Percentiles rank a stretch among this genome's conserved stretches.
phyloP scores from a whole-genome alignment of 2,329 filamentous ascomycete species.

The Albophoma yamanashiensis region DNA sequence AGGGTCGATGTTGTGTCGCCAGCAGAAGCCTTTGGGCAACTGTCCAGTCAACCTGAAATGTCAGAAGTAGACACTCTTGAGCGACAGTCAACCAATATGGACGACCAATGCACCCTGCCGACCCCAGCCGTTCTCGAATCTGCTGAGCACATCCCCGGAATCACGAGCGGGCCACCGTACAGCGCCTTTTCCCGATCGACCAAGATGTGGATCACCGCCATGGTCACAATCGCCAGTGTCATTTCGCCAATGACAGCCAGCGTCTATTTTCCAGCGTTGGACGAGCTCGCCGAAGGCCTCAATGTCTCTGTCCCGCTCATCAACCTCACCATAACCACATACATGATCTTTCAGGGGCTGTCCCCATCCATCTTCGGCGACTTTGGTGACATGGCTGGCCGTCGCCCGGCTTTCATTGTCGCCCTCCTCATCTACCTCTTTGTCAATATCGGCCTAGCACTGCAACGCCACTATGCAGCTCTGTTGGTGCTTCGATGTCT shows the following conservation, averaged over 20 bases:
- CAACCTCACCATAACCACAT: conserved; percentile 45
- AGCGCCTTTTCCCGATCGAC: conserved; percentile 20
- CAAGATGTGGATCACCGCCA: conserved; percentile 40
- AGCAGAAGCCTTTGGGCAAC: not conserved
- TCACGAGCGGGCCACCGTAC: conserved; percentile 14
- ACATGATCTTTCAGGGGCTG: conserved; percentile 54
- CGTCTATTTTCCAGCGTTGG: conserved; percentile 38
- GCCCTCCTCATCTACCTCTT: conserved; percentile 45
- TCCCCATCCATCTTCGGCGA: conserved; percentile 51
- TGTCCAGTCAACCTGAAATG: not conserved
- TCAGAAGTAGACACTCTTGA: not conserved
- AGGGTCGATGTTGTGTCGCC: not conserved
- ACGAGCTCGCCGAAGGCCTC: conserved; percentile 27
- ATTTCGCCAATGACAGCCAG: conserved; percentile 50
- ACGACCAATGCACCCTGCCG: not conserved
- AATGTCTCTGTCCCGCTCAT: conserved; percentile 27
- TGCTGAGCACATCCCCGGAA: conserved; percentile 10
- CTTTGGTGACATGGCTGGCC: conserved; percentile 48
- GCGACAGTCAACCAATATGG: not conserved
- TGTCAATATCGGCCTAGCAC: conserved; percentile 48
- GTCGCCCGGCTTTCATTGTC: conserved; percentile 50
- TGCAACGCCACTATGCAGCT: conserved; percentile 46
- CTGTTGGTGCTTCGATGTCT: conserved; percentile 50
- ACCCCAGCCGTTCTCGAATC: not conserved
- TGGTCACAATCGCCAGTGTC: conserved; percentile 42